These are phyloP conservation scores for Ilex paraguariensis DNA, from an alignment of 305 asterid genomes.

Conservation along the genomic window DNA sequence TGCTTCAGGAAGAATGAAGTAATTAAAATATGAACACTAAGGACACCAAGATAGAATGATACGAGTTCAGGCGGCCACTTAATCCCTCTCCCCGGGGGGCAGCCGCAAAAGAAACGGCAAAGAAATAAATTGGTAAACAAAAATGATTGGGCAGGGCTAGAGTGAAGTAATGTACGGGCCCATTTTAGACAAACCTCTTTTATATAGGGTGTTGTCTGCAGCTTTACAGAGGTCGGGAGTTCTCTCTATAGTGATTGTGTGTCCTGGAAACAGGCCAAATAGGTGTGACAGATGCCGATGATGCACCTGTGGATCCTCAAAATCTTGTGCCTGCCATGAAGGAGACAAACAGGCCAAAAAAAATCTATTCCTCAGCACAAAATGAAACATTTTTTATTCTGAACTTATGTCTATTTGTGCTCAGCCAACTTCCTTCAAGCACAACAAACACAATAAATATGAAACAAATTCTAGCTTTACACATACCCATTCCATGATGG, in stretches of 20 bases:
- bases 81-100: too few species aligned
- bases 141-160: too few species aligned
- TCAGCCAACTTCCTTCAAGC: not conserved
- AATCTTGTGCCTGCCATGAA: constrained; percentile 51
- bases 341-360: too few species aligned
- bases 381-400: too few species aligned
- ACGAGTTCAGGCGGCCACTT: too few species aligned
- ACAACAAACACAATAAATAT: not conserved
- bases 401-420: not conserved
- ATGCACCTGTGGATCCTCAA: constrained; percentile 62
- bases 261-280: constrained; percentile 76
- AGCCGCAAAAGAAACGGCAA: too few species aligned
- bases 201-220: constrained; percentile 42
- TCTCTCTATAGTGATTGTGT: constrained; percentile 41
- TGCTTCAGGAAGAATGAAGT: too few species aligned
- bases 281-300: constrained; percentile 82
- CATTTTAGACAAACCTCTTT: constrained; percentile 46
- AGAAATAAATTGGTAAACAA: too few species aligned
- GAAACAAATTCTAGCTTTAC: constrained; percentile 2
- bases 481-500: constrained; percentile 86
- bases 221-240: constrained; percentile 70
- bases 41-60: too few species aligned
- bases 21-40: too few species aligned
- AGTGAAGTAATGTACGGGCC: not conserved
- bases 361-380: too few species aligned